Percentiles rank a stretch among this genome's conserved stretches.
Evolutionary conservation across 2,329 filamentous ascomycete species (phyloP).

Genomic region (Apiospora hydei): DNA sequence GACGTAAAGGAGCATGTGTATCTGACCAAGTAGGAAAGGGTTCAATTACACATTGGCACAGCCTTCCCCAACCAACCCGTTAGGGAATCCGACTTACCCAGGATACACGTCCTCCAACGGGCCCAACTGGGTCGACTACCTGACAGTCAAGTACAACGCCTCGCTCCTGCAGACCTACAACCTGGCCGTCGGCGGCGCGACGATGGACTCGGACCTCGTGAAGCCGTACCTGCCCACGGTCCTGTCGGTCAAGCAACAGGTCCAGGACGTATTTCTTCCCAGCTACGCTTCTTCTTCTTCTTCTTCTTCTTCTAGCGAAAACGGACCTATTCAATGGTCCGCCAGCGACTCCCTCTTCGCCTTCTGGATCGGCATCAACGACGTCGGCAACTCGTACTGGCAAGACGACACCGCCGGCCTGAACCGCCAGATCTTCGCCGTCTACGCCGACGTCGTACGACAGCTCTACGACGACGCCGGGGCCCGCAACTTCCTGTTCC

Average conservation of each 20-base stretch:
- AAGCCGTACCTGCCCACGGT: constrained; percentile 54
- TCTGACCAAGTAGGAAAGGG: constrained; percentile 38
- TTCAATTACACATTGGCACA: constrained; percentile 61
- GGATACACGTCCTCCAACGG: constrained; percentile 58
- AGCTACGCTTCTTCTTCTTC: constrained; percentile 43
- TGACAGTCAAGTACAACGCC: constrained; percentile 55
- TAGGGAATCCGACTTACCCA: constrained; percentile 67
- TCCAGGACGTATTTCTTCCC: constrained; percentile 51
- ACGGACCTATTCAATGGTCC: constrained; percentile 41
- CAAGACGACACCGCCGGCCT: constrained; percentile 42
- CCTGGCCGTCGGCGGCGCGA: constrained; percentile 61
- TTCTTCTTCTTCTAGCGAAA: constrained; percentile 38
- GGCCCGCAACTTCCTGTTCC: constrained; percentile 63
- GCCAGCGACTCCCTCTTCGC: constrained; percentile 50
- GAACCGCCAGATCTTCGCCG: constrained; percentile 49
- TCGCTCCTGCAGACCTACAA: constrained; percentile 58
- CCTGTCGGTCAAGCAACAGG: constrained; percentile 58
- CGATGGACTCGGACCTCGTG: constrained; percentile 59
- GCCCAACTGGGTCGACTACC: constrained; percentile 59
- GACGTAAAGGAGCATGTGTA: too few relatives aligned
- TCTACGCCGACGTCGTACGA: constrained; percentile 50
- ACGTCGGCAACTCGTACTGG: constrained; percentile 58
- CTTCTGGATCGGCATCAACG: constrained; percentile 64
- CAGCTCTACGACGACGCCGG: constrained; percentile 57
- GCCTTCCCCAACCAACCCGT: constrained; percentile 61